phyloP scores from a whole-genome alignment of 306 rosid genomes.

The Prunus padus region DNA sequence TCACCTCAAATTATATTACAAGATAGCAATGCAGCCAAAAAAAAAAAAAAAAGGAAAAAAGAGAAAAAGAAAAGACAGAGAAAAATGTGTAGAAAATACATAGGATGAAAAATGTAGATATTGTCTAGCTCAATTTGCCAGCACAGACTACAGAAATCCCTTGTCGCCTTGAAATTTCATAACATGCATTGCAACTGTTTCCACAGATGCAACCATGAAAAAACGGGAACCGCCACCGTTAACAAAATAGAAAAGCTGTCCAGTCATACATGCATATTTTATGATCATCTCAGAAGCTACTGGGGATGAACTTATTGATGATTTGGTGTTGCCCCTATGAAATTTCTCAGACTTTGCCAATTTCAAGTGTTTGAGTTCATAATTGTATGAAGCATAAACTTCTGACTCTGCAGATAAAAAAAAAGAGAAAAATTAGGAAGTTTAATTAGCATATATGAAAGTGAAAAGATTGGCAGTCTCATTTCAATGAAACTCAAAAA shows the following conservation, averaged over 20 bases:
- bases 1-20: slow-evolving; percentile 51
- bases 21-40: slow-evolving; percentile 28
- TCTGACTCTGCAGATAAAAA: slow-evolving; percentile 15
- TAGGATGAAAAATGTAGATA: slow-evolving; percentile 34
- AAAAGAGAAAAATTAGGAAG: no score
- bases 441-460: neutral
- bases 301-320: slow-evolving; percentile 7
- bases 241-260: slow-evolving; percentile 36
- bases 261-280: neutral
- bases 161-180: slow-evolving; percentile 31
- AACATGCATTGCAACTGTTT: slow-evolving; percentile 62
- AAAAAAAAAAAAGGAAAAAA: neutral
- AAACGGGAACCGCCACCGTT: slow-evolving; percentile 42
- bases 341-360: neutral
- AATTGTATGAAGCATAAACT: neutral
- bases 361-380: neutral
- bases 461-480: neutral
- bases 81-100: slow-evolving; percentile 33
- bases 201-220: slow-evolving; percentile 73
- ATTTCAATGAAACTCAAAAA: neutral
- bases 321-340: slow-evolving; percentile 6
- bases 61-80: neutral
- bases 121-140: slow-evolving; percentile 30
- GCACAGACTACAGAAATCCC: slow-evolving; percentile 31
- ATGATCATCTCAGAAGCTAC: neutral